Conservation (phyloP, 129 eudicot species). For the Dittrichia graveolens region DNA sequence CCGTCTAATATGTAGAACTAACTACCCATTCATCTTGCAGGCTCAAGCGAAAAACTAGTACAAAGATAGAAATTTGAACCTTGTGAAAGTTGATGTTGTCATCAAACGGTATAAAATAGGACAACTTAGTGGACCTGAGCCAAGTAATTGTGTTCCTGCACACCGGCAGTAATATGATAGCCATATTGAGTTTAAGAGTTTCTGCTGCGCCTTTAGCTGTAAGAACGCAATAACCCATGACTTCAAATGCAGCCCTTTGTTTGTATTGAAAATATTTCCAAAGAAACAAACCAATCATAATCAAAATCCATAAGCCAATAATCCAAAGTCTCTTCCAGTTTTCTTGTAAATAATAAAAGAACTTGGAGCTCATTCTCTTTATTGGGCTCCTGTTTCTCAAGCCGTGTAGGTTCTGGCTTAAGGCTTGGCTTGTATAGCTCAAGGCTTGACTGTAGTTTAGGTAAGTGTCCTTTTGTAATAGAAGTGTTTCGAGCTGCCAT, state of each 20-base stretch:
- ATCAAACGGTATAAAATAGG: conserved; percentile 71
- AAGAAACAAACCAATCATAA: conserved; percentile 72
- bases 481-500: conserved; percentile 99
- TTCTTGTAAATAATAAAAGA: conserved; percentile 67
- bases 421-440: conserved; percentile 98
- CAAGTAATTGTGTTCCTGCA: conserved; percentile 95
- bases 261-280: conserved; percentile 91
- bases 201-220: conserved; percentile 99
- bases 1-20: background rate
- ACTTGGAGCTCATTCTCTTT: conserved; percentile 58
- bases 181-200: conserved; percentile 94
- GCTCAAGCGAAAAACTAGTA: background rate
- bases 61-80: conserved; percentile 38
- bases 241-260: conserved; percentile 66
- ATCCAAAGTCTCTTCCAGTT: conserved; percentile 96
- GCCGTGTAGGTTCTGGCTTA: conserved; percentile 88
- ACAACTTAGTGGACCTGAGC: conserved; percentile 85
- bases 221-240: conserved; percentile 94
- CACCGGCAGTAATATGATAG: conserved; percentile 81
- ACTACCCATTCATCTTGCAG: background rate
- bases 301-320: conserved; percentile 63
- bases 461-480: conserved; percentile 93
- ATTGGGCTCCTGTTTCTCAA: conserved; percentile 64
- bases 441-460: conserved; percentile 96
- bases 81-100: conserved; percentile 99